A percentile compares a stretch with the other conserved stretches of the same genome.
Evolutionary conservation across 495 filamentous ascomycete species (phyloP).

Genomic region (Chaetomium tenue): DNA sequence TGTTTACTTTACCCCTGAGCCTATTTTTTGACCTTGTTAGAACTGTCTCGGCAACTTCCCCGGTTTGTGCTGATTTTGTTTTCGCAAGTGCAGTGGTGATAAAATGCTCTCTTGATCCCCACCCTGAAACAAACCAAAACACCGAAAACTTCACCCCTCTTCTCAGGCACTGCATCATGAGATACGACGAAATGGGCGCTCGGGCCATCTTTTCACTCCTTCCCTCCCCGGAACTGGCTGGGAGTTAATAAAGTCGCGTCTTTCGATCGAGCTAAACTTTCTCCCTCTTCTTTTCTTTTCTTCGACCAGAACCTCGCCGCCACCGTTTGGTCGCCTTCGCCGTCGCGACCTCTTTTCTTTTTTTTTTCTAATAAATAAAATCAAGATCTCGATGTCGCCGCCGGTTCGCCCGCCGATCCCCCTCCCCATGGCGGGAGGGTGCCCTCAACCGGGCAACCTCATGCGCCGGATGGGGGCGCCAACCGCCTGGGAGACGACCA

Average conservation of each 20-base stretch:
- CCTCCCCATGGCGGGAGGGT: slow-evolving; percentile 19
- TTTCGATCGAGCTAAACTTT: background rate
- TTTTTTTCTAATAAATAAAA: slow-evolving; percentile 10
- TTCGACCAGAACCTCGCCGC: background rate
- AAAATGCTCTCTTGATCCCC: background rate
- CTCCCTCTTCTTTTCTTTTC: background rate
- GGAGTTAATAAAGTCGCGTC: background rate
- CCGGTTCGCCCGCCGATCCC: slow-evolving; percentile 3
- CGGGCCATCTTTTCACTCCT: background rate
- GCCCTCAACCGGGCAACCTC: slow-evolving; percentile 12
- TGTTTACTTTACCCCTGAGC: background rate
- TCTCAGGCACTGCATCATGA: background rate
- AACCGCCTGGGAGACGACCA: background rate
- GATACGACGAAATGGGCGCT: background rate
- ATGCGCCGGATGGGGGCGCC: background rate
- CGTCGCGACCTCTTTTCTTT: background rate
- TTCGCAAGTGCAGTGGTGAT: background rate
- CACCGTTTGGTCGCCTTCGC: background rate
- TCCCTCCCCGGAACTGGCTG: background rate
- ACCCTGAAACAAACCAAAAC: background rate
- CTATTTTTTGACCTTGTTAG: background rate
- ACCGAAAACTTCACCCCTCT: background rate
- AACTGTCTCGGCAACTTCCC: background rate
- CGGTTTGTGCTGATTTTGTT: background rate
- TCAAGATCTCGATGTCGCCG: slow-evolving; percentile 1